Percentiles rank a stretch among this genome's conserved stretches.
Evolutionary conservation across 1,139 yeast genomes (phyloP).

Genomic region (Geotrichum aggregatum): DNA sequence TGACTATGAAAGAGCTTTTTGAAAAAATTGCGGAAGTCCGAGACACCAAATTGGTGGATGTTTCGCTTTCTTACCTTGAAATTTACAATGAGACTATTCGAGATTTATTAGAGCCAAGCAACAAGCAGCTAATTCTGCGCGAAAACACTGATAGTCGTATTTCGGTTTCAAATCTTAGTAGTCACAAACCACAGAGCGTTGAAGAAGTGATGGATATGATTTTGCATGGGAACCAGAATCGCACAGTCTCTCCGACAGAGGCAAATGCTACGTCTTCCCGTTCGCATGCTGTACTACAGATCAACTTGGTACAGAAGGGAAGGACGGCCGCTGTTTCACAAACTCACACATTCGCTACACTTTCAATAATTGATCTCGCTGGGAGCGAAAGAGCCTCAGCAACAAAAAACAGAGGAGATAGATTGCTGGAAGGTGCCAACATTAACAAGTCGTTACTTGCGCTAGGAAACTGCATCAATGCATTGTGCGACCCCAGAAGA

Average conservation of each 20-base stretch:
- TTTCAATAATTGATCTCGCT: conserved; percentile 85
- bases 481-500: conserved; percentile 69
- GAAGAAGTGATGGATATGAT: conserved; percentile 81
- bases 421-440: conserved; percentile 89
- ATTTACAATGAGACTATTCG: conserved; percentile 86
- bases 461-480: conserved; percentile 89
- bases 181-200: conserved; percentile 57
- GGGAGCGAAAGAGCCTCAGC: conserved; percentile 95
- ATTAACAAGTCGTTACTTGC: conserved; percentile 85
- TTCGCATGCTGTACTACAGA: conserved; percentile 88
- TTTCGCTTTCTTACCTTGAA: conserved; percentile 72
- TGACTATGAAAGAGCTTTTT: conserved; percentile 75
- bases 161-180: conserved; percentile 67
- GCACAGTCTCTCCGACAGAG: conserved; percentile 83
- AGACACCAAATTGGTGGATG: conserved; percentile 56
- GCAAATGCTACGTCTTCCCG: conserved; percentile 88
- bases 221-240: conserved; percentile 61
- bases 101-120: conserved; percentile 60
- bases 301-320: conserved; percentile 61
- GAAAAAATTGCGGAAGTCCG: conserved; percentile 51
- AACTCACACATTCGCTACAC: conserved; percentile 69
- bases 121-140: conserved; percentile 53
- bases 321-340: conserved; percentile 62
- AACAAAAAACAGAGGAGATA: conserved; percentile 73
- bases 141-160: conserved; percentile 70